These are phyloP conservation scores for Psilocybe tampanensis DNA, from an alignment of 768 basidiomycete species.

Conservation along the genomic window DNA sequence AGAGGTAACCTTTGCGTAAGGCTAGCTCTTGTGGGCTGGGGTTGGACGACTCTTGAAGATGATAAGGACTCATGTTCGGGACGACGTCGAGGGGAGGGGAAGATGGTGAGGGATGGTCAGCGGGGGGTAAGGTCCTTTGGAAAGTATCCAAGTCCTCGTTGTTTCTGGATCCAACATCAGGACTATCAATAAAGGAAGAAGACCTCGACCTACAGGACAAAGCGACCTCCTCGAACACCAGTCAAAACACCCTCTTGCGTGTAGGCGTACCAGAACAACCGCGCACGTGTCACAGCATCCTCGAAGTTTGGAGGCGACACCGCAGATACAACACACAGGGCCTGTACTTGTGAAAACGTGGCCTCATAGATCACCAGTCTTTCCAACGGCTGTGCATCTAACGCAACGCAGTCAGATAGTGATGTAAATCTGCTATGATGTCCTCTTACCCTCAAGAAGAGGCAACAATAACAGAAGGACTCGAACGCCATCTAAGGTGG, in stretches of 20 bases:
- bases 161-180: constrained; percentile 41
- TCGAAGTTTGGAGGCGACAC: constrained; percentile 40
- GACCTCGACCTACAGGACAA: constrained; percentile 65
- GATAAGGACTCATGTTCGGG: constrained; percentile 14
- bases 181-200: neutral
- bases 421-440: neutral
- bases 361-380: constrained; percentile 75
- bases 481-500: constrained; percentile 86
- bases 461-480: constrained; percentile 79
- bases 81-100: constrained; percentile 29
- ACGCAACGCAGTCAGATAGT: constrained; percentile 1
- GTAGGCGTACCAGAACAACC: constrained; percentile 90
- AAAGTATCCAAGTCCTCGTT: constrained; percentile 79
- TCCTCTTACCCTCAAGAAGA: constrained; percentile 73
- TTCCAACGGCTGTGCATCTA: constrained; percentile 51
- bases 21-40: constrained; percentile 30
- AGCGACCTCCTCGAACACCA: constrained; percentile 82
- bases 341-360: constrained; percentile 79
- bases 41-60: constrained; percentile 19
- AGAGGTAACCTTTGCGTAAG: constrained; percentile 43
- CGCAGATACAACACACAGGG: constrained; percentile 63
- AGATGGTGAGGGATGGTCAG: constrained; percentile 36
- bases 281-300: constrained; percentile 66
- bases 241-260: constrained; percentile 83
- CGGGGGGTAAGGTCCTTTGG: constrained; percentile 58